Conservation (phyloP, 2,329 filamentous ascomycete species). For the Ceratocystis ficicola region DNA sequence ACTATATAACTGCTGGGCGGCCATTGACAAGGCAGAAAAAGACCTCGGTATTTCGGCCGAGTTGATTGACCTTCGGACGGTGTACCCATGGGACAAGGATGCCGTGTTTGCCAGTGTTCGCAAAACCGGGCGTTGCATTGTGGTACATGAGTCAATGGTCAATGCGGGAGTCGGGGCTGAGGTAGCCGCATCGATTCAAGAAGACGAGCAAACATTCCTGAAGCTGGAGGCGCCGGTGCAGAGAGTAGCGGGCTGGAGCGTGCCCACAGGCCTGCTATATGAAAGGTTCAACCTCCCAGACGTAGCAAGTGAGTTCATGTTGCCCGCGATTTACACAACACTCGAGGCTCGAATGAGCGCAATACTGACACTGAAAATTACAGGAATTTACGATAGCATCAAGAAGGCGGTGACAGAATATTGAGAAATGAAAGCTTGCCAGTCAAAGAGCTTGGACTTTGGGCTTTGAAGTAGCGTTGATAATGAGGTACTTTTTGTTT, state of each 20-base stretch:
- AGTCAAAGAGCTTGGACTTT: not conserved
- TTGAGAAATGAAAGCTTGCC: not conserved
- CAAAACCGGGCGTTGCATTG: conserved; percentile 74
- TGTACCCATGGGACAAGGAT: conserved; percentile 84
- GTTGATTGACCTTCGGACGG: conserved; percentile 73
- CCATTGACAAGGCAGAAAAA: conserved; percentile 61
- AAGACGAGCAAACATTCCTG: conserved; percentile 62
- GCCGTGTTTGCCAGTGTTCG: conserved; percentile 69
- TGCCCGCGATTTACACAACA: not conserved
- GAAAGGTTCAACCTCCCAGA: conserved; percentile 77
- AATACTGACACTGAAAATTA: conserved; percentile 11
- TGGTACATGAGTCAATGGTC: conserved; percentile 87
- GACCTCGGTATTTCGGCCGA: conserved; percentile 68
- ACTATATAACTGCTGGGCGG: conserved; percentile 68
- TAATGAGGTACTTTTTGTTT: not conserved
- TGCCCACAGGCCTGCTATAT: conserved; percentile 65
- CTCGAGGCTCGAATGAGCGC: not conserved
- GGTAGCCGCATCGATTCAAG: conserved; percentile 77
- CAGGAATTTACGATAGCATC: conserved; percentile 35
- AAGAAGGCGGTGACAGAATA: conserved; percentile 55
- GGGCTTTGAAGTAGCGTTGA: not conserved
- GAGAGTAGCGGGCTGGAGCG: conserved; percentile 80
- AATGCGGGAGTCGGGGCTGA: conserved; percentile 84
- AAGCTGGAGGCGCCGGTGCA: conserved; percentile 74
- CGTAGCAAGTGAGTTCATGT: conserved; percentile 59